These are phyloP conservation scores for Lactarius sp. DNA, from an alignment of 768 basidiomycete species.

Conservation along the genomic window DNA sequence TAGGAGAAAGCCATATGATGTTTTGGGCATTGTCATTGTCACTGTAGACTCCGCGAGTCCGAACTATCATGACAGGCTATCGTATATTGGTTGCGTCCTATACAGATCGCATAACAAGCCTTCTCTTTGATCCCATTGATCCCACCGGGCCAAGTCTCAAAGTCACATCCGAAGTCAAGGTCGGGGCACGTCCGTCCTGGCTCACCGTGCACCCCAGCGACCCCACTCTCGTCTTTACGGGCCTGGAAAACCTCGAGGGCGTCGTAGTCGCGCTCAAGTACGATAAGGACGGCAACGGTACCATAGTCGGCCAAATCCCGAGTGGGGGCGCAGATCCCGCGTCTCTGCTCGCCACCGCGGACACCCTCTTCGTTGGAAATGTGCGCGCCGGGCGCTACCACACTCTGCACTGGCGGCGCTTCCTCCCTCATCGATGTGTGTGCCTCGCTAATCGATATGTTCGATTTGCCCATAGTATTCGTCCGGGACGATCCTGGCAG, in stretches of 20 bases:
- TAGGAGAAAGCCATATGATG: too few species aligned
- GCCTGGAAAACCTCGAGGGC: conserved; percentile 65
- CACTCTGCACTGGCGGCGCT: background rate
- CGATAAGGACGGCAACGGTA: conserved; percentile 47
- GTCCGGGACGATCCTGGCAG: conserved; percentile 51
- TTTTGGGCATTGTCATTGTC: too few species aligned
- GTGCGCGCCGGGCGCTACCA: conserved; percentile 40
- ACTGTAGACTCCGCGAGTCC: too few species aligned
- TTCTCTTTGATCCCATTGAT: conserved; percentile 64
- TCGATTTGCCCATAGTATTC: conserved; percentile 49
- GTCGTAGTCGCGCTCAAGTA: conserved; percentile 55
- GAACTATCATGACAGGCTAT: conserved; percentile 26
- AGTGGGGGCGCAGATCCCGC: conserved; percentile 64
- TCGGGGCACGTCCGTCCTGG: conserved; percentile 74
- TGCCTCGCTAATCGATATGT: background rate
- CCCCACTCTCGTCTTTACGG: conserved; percentile 56
- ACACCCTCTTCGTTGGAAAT: conserved; percentile 64
- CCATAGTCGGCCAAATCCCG: conserved; percentile 43
- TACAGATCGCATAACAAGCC: conserved; percentile 55
- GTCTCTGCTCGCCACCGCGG: conserved; percentile 51
- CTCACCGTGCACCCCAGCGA: conserved; percentile 56
- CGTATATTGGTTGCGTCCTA: conserved; percentile 62
- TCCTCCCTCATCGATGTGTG: background rate
- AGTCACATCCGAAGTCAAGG: conserved; percentile 40
- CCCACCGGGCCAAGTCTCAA: conserved; percentile 42